Conservation (phyloP, 148 eudicot genomes). For the Chenopodium formosanum region DNA sequence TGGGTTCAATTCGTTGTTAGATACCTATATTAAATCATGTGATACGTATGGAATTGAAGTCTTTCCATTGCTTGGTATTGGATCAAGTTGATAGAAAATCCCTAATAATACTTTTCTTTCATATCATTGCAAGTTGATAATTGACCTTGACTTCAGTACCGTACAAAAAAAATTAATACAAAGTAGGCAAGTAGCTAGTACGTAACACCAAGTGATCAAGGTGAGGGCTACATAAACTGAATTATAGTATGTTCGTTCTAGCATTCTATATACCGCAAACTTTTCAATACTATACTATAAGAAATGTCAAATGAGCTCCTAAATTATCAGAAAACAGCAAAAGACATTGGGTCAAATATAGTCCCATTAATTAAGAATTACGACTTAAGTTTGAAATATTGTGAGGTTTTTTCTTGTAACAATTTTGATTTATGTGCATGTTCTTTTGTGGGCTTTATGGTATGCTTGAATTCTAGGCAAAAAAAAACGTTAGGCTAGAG, state of each 20-base stretch:
- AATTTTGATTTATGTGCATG: neutral
- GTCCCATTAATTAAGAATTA: neutral
- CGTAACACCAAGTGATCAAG: neutral
- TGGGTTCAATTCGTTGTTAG: too few relatives aligned
- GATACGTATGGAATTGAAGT: too few relatives aligned
- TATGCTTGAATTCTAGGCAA: too few relatives aligned
- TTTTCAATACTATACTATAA: neutral
- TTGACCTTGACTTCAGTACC: neutral
- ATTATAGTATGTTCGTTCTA: constrained; percentile 34
- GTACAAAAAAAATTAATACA: neutral
- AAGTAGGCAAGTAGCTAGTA: neutral
- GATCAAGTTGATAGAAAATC: too few relatives aligned
- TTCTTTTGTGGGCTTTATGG: neutral
- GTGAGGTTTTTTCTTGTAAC: neutral
- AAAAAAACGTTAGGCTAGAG: neutral
- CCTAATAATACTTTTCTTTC: too few relatives aligned
- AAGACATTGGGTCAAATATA: neutral
- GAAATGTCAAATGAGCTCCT: neutral
- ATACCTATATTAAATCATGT: too few relatives aligned
- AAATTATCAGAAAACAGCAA: constrained; percentile 9
- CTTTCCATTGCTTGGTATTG: too few relatives aligned
- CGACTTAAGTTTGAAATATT: neutral
- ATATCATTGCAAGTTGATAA: neutral
- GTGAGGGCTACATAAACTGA: neutral
- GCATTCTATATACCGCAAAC: neutral